Evolutionary conservation across 2,329 filamentous ascomycete genomes (phyloP), one percentile per base, ranked within the genome.

Genomic region (Colletotrichum sp.): DNA sequence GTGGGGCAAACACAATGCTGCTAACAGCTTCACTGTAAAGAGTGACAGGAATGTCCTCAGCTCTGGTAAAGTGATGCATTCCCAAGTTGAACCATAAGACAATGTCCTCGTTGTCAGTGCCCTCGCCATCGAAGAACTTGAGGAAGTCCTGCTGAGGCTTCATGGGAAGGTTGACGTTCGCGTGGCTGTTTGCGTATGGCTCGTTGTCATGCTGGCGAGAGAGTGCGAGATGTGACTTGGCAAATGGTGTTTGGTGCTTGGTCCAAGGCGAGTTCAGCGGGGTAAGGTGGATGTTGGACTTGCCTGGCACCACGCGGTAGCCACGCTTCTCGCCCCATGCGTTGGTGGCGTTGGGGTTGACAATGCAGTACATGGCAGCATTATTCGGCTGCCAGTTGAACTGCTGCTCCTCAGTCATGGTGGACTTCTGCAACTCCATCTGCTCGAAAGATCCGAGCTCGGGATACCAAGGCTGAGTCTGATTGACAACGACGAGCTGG

Each of bases 281-380:
- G 0, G 87, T 88, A 26, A 90, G 81, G 77, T 89, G 87, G 8
- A 83, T 81, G 90, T 99, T 99, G 85, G 99, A 96, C 90, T 99
- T 99, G 82, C 97, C 97, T 49, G 97, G 97, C 96, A 99, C 99
- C 89, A 99, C 99, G 80, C 95, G 98, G 83, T 94, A 97, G 79
- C 96, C 96, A 28, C 96, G 97, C 89, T 99, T 85, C 79, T 89
- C 87, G 49, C 88, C 88, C 71, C 84, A 89, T n/a, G 81, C 80
- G 77, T 90, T 91, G 5, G 81, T 85, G 6, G 81, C 79, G 55
- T 87, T 86, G 12, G 82, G 83, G 77, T 89, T 90, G 59, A 89
- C 80, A 7, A 90, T 81, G 7, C 84, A 81, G 77, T 87, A 88
- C 80, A 87, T 84, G 6, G 85, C 87, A 5, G 83, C 84, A 62